A percentile compares a stretch with the other conserved stretches of the same genome.
Evolutionary conservation across 106 monocot species (phyloP).

Genomic region (Narthecium ossifragum): DNA sequence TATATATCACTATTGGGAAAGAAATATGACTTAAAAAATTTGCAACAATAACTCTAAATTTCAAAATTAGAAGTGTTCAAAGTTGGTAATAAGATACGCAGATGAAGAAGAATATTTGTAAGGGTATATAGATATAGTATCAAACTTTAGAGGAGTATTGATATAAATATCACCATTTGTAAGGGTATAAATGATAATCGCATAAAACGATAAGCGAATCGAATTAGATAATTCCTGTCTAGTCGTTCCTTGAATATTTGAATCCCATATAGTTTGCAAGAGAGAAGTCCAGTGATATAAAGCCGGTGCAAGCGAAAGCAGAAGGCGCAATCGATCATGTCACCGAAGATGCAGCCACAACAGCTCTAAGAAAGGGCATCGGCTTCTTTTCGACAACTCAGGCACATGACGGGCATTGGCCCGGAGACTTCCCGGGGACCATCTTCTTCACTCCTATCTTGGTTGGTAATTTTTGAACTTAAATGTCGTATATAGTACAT

Average conservation of each 20-base stretch:
- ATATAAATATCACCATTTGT: too few species aligned
- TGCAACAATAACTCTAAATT: too few species aligned
- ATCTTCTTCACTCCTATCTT: constrained; percentile 82
- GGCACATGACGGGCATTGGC: constrained; percentile 88
- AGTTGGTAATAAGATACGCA: not conserved
- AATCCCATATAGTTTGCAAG: constrained; percentile 85
- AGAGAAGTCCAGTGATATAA: constrained; percentile 44
- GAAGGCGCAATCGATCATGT: constrained; percentile 55
- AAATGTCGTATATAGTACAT: too few species aligned
- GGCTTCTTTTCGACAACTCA: constrained; percentile 57
- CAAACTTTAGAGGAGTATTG: too few species aligned
- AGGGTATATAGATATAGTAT: not conserved
- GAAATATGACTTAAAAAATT: too few species aligned
- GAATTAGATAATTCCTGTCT: too few species aligned
- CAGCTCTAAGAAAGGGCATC: constrained; percentile 52
- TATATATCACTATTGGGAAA: too few species aligned
- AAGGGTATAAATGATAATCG: too few species aligned
- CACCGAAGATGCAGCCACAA: constrained; percentile 57
- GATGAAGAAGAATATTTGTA: not conserved
- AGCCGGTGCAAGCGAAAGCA: constrained; percentile 34
- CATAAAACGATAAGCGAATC: too few species aligned
- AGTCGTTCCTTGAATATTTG: too few species aligned
- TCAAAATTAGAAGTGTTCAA: too few species aligned
- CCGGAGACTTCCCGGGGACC: constrained; percentile 86
- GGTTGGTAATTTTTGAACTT: too few species aligned